Conservation (phyloP, 2,329 filamentous ascomycete species). For the Dryadomyces quercivorus region DNA sequence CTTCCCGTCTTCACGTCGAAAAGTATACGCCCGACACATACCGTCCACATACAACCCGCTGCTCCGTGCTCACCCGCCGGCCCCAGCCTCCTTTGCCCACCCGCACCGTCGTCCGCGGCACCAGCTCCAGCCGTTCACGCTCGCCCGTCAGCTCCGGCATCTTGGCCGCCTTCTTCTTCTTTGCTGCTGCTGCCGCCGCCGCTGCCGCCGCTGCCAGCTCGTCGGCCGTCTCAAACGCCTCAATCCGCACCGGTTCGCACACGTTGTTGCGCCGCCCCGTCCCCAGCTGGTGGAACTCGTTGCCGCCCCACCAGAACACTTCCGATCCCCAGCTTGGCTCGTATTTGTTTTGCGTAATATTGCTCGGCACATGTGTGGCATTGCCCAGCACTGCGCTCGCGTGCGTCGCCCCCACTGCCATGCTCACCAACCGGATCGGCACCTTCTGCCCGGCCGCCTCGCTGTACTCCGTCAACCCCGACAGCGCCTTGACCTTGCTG, state of each 20-base stretch:
- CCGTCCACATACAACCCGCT: slow-evolving; percentile 77
- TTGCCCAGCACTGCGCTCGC: slow-evolving; percentile 76
- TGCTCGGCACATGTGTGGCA: slow-evolving; percentile 49
- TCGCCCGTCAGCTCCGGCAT: slow-evolving; percentile 28
- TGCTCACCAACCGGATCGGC: slow-evolving; percentile 63
- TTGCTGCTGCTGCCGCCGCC: neutral
- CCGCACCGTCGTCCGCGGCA: slow-evolving; percentile 59
- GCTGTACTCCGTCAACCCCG: slow-evolving; percentile 77
- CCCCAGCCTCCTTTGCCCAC: slow-evolving; percentile 48
- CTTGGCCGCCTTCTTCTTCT: slow-evolving; percentile 24
- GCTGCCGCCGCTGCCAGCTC: neutral
- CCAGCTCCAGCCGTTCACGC: slow-evolving; percentile 61
- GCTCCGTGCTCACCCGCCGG: slow-evolving; percentile 64
- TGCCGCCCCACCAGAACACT: slow-evolving; percentile 87
- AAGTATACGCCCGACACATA: slow-evolving; percentile 78
- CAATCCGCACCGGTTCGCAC: slow-evolving; percentile 64
- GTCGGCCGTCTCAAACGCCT: slow-evolving; percentile 46
- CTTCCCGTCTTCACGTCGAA: slow-evolving; percentile 6
- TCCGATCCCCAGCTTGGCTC: slow-evolving; percentile 84
- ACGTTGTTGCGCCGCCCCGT: slow-evolving; percentile 80
- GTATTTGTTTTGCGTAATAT: slow-evolving; percentile 33
- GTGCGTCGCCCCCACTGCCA: slow-evolving; percentile 72
- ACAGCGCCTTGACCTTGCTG: slow-evolving; percentile 71
- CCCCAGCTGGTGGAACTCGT: slow-evolving; percentile 86
- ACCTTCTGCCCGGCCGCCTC: slow-evolving; percentile 54